These are phyloP conservation scores for Peronospora destructor DNA, from an alignment of 352 stramenopile species.

Conservation along the genomic window DNA sequence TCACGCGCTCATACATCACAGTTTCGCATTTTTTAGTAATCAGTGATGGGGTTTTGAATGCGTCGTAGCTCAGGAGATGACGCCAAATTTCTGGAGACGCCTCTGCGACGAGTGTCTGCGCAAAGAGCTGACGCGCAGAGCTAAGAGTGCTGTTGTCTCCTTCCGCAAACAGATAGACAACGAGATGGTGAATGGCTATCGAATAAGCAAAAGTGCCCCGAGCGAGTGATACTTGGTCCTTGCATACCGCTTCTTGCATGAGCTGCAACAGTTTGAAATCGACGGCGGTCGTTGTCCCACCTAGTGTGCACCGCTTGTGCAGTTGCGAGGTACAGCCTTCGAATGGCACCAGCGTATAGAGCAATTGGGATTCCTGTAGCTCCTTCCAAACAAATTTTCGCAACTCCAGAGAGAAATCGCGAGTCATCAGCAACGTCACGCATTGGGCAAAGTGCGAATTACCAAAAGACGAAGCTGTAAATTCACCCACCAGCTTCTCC, in stretches of 20 bases:
- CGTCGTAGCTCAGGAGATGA: constrained; percentile 50
- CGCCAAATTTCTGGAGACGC: constrained; percentile 38
- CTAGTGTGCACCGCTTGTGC: constrained; percentile 33
- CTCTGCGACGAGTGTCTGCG: constrained; percentile 31
- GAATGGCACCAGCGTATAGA: constrained; percentile 48
- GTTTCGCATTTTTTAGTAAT: constrained; percentile 2
- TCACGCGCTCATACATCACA: constrained; percentile 14
- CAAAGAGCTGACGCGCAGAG: constrained; percentile 41
- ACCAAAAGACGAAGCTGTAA: constrained; percentile 58
- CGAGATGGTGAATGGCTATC: constrained; percentile 52
- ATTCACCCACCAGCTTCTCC: constrained; percentile 61
- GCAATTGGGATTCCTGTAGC: constrained; percentile 39
- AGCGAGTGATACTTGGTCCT: constrained; percentile 25
- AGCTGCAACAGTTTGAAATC: constrained; percentile 42
- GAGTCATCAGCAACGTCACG: constrained; percentile 50
- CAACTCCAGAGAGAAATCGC: constrained; percentile 48
- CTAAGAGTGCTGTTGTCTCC: constrained; percentile 25
- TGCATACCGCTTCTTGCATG: constrained; percentile 44
- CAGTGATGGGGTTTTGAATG: constrained; percentile 3
- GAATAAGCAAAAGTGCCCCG: constrained; percentile 49
- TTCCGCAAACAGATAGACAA: constrained; percentile 45
- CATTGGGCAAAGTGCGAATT: constrained; percentile 61
- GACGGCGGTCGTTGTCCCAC: constrained; percentile 8
- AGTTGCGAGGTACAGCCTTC: constrained; percentile 18
- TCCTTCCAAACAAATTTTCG: constrained; percentile 72